Conservation (phyloP, 1,284 basidiomycete species). For the Boletus sp. region DNA sequence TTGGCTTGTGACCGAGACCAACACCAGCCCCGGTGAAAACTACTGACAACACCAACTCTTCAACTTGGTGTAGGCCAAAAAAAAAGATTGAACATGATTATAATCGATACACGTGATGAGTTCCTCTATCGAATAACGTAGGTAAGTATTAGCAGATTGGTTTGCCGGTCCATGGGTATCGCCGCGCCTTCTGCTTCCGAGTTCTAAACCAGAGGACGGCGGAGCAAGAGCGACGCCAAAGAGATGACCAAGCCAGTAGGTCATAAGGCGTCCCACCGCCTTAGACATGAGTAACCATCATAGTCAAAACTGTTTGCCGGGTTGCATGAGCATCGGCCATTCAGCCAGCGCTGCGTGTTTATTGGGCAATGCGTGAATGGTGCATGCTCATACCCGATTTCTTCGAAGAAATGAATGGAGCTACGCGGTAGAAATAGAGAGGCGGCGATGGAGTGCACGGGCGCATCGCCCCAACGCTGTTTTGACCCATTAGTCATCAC, state of each 20-base stretch:
- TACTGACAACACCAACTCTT: too few relatives aligned
- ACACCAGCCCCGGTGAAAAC: too few relatives aligned
- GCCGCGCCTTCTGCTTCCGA: not conserved
- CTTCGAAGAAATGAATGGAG: slow-evolving; percentile 73
- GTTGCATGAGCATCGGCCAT: slow-evolving; percentile 49
- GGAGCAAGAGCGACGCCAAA: not conserved
- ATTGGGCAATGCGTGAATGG: slow-evolving; percentile 62
- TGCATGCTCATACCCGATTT: slow-evolving; percentile 51
- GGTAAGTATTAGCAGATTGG: not conserved
- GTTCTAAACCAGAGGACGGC: not conserved
- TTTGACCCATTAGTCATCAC: slow-evolving; percentile 7
- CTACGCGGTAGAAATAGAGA: slow-evolving; percentile 65
- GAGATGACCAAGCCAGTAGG: not conserved
- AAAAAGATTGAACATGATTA: not conserved
- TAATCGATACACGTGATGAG: not conserved
- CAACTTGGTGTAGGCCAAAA: too few relatives aligned
- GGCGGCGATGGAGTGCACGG: slow-evolving; percentile 80
- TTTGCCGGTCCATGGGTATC: not conserved
- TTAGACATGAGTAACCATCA: slow-evolving; percentile 27
- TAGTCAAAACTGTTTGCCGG: slow-evolving; percentile 46
- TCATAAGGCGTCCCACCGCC: slow-evolving; percentile 18
- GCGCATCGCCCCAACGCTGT: slow-evolving; percentile 84
- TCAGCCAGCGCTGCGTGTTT: slow-evolving; percentile 35
- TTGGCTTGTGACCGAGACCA: too few relatives aligned
- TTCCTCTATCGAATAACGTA: not conserved